Conservation (phyloP, 495 filamentous ascomycete genomes). For the Friedmanniomyces simplex region DNA sequence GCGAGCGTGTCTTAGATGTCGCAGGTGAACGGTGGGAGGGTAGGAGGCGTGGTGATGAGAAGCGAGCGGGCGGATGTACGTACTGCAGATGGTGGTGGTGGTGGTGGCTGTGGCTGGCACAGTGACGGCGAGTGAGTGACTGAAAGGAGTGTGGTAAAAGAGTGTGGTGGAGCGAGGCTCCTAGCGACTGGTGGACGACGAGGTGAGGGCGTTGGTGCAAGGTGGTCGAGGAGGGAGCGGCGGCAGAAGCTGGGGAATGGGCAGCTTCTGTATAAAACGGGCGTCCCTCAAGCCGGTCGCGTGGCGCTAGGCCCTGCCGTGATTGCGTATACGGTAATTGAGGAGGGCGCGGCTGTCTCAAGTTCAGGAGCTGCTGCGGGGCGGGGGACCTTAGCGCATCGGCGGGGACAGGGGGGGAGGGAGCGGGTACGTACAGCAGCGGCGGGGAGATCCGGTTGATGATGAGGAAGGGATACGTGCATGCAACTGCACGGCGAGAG, state of each 20-base stretch:
- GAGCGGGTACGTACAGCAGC: too few species aligned
- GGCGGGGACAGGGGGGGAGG: too few species aligned
- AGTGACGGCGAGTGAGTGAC: conserved; percentile 8
- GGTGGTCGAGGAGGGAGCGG: not conserved
- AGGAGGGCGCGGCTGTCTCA: not conserved
- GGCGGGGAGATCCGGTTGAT: too few species aligned
- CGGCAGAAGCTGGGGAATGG: not conserved
- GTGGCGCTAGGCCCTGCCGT: too few species aligned
- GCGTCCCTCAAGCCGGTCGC: too few species aligned
- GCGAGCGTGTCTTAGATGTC: not conserved
- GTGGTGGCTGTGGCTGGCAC: not conserved
- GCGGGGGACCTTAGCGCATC: too few species aligned
- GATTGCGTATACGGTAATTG: too few species aligned
- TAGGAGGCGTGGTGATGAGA: not conserved
- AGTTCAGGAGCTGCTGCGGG: too few species aligned
- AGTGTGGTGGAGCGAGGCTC: conserved; percentile 1
- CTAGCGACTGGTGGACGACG: not conserved
- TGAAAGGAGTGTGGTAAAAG: not conserved
- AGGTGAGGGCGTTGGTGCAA: not conserved
- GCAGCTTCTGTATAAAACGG: not conserved
- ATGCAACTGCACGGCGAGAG: too few species aligned
- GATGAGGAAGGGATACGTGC: too few species aligned
- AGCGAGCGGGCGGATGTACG: not conserved
- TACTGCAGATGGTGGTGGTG: not conserved
- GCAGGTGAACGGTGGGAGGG: not conserved